Base-by-base conservation (phyloP, 805 yeast genomes). In the Peterozyma xylosa region DNA sequence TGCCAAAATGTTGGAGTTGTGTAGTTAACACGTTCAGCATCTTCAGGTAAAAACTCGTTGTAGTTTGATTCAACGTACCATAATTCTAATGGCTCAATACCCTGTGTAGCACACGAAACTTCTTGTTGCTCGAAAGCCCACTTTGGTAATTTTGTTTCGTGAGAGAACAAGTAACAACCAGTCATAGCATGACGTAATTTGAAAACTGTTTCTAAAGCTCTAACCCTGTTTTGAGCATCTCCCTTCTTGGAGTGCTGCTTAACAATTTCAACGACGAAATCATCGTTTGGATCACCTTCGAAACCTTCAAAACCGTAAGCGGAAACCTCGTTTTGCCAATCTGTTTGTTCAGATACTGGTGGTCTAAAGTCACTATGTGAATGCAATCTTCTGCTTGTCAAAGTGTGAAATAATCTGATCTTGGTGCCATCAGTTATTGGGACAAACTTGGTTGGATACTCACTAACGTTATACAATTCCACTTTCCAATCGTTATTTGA, bases 81-180 rank as follows among this genome's bases (percentile, higher is more conserved):
- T 50, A 76, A 68, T 33, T 80, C 68, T 53, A 80, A 71, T 14
- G 74, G 68, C 45, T 75, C 65, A 43, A 71, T 68, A 60, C 90
- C 93, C 53, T 78, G 83, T 15, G 74, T 62, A 33, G 95, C 88
- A 67, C 90, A 75, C 3, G 90, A 78, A 43, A 86, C 95, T 66
- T 86, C 95, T 61, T 82, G 90, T 62, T 86, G 95, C 49, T 79
- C 84, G 52, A 80, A 82, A 1, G 85, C 95, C 90, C 93, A 85
- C 42, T 76, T 77, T 48, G 95, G 95, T 55, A 86, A 71, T 58
- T 82, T 82, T 11, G 74, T 77, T 45, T 76, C 82, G 51, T 79
- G 83, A n/a, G 93, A 81, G 61, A 84, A 86, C 53, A 86, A 66
- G 57, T 78, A 80, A 64, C 87, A 75, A 45, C 89, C 89, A 21